Evolutionary conservation across 345 rosid species (phyloP), one percentile per base, ranked within the genome.

Genomic region (Syzygium aqueum): DNA sequence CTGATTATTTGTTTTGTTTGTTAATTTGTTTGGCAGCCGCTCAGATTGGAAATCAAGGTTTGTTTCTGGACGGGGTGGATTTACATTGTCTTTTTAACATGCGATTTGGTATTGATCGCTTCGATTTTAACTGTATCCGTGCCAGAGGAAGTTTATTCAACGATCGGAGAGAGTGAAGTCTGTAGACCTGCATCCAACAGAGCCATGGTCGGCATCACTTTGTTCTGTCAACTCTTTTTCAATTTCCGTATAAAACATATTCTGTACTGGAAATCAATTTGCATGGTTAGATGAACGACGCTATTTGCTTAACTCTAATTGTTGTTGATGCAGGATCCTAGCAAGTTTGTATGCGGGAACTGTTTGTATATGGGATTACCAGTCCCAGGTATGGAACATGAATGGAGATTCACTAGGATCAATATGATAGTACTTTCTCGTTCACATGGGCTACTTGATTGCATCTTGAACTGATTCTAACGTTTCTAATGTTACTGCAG

Each of bases 361-460:
- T 85, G 92, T 93, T 28, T 90, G 93, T 63, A 93, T 93, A 78
- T 93, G 93, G 93, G 89, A 93, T 86, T 93, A 93, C 92, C 94
- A 93, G 92, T 93, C 99, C 59, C 99, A 96, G 98, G 99, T 98
- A 92, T 53, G 27, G 37, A n/a, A n/a, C 49, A 57, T 8, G 85
- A 16, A 84, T 16, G 56, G 43, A 51, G 85, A 51, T 51, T 84
- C 28, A 19, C 37, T 84, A 21, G 40, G 57, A 84, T 51, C 30
- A 50, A 17, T 84, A 16, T 33, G 15, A 84, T 7, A 84, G 49
- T 73, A 33, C 49, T 73, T 1, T 73, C 80, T 17, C 37, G 46
- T 17, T 73, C 23, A 33, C 25, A 73, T 73, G 49, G 80, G 80
- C 80, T 19, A 22, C 19, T 73, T 19, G 80, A 33, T 73, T 51